phyloP scores from a whole-genome alignment of 306 rosid genomes.

The Cicer bijugum region DNA sequence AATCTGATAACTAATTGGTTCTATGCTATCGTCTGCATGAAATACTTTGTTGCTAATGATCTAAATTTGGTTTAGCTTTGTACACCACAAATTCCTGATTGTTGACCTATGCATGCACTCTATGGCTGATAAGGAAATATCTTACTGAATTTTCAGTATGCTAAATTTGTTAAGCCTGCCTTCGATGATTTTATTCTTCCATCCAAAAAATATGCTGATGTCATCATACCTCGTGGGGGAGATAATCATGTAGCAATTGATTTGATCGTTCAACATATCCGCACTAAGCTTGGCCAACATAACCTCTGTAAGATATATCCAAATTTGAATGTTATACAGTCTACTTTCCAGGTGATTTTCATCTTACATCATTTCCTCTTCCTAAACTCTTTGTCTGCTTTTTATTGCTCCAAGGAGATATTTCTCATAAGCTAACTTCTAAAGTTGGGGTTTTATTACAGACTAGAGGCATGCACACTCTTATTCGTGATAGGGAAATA shows the following conservation, averaged over 20 bases:
- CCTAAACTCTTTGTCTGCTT: constrained; percentile 5
- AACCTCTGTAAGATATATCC: constrained; percentile 92
- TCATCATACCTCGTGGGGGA: constrained; percentile 89
- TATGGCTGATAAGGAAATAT: constrained; percentile 43
- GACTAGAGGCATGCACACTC: constrained; percentile 96
- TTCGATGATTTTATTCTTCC: constrained; percentile 95
- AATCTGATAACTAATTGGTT: too few relatives aligned
- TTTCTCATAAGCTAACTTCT: constrained; percentile 27
- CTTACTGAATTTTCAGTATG: constrained; percentile 64
- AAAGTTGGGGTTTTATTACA: constrained; percentile 49
- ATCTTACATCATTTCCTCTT: constrained; percentile 34
- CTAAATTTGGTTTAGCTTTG: constrained; percentile 35
- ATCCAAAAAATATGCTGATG: constrained; percentile 92
- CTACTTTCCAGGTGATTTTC: constrained; percentile 88
- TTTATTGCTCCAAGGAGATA: constrained; percentile 22
- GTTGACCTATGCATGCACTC: constrained; percentile 30
- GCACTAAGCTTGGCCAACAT: constrained; percentile 88
- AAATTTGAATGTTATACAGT: constrained; percentile 72
- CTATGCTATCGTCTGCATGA: too few relatives aligned
- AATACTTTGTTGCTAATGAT: constrained; percentile 8
- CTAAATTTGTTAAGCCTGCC: constrained; percentile 93
- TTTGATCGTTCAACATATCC: constrained; percentile 94
- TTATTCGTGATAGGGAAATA: constrained; percentile 80
- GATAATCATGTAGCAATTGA: constrained; percentile 92
- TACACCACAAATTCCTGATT: constrained; percentile 17